Evolutionary conservation across 1,139 yeast genomes (phyloP).

Genomic region (Candida sp.): DNA sequence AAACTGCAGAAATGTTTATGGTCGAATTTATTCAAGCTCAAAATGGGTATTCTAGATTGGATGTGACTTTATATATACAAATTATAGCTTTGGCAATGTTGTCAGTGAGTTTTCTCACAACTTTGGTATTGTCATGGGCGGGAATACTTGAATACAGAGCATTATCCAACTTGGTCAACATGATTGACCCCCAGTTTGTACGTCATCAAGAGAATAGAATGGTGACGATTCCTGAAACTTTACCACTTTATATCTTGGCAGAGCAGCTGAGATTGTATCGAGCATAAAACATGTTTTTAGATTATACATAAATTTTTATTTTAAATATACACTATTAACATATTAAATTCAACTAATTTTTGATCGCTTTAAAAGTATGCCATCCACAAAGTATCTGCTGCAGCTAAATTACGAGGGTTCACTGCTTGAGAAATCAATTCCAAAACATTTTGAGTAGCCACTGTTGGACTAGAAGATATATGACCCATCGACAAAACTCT

Average conservation of each 20-base stretch:
- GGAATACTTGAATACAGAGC: background rate
- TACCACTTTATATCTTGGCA: constrained; percentile 1
- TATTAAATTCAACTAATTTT: too few species aligned
- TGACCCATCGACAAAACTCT: constrained; percentile 71
- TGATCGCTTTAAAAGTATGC: constrained; percentile 60
- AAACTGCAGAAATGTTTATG: constrained; percentile 22
- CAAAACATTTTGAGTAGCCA: constrained; percentile 90
- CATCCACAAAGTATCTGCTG: constrained; percentile 95
- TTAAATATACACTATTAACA: background rate
- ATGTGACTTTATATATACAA: constrained; percentile 1
- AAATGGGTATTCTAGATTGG: background rate
- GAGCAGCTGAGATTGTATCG: constrained; percentile 1
- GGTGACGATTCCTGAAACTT: background rate
- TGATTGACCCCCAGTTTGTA: background rate
- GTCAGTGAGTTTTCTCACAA: background rate
- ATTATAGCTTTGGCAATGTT: background rate
- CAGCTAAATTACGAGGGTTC: constrained; percentile 90
- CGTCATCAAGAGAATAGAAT: background rate
- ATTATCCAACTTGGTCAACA: background rate
- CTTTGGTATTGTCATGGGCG: background rate
- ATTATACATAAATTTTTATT: too few species aligned
- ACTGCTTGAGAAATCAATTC: constrained; percentile 95
- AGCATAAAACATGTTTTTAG: constrained; percentile 1
- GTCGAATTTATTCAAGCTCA: constrained; percentile 12
- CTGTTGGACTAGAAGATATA: constrained; percentile 66